Evolutionary conservation across 257 asterid genomes (phyloP), one percentile per base, ranked within the genome.

Genomic region (Solanum piurae): DNA sequence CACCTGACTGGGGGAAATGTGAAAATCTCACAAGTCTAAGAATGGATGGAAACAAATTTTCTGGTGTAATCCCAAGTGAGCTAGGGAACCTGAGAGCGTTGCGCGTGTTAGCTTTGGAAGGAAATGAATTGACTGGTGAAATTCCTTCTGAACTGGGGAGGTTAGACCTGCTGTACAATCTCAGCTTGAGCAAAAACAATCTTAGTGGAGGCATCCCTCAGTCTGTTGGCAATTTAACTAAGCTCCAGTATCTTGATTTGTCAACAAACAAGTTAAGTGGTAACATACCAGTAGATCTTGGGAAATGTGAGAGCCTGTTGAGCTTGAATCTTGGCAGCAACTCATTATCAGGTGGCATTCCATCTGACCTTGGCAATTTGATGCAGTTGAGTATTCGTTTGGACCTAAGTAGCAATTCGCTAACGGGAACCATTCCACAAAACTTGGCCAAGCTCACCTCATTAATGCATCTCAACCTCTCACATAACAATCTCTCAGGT

Each of bases 41-140:
- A 90, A 44, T 93, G 84, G 94, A 89, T 76, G 85, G 88, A 72
- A 95, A 96, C 31, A 77, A 42, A 58, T 88, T 96, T 42, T 93
- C 95, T n/a, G 98, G 99, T 44, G 76, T 36, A 69, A 94, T 96
- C 89, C 99, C 98, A n/a, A 52, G 89, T 40, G 96, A 91, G 92
- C 82, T 95, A 7, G 97, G 98, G 40, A 92, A 93, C 86, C 90
- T 96, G 86, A 89, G 91, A 20, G 86, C 87, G 73, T 88, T 96
- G 68, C 89, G 88, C 3, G 83, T 91, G 82, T 95, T 96, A 12
- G 91, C 75, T 55, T 88, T 96, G 90, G 93, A 88, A 52, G 93
- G 96, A 52, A 96, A 96, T 88, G 87, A 92, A 66, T 88, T 95
- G 86, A 88, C 92, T 0, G 98, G 98, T 64, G 92, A 89, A 89